Conservation (phyloP, 2,329 filamentous ascomycete genomes). For the Aspergillus tamarii region DNA sequence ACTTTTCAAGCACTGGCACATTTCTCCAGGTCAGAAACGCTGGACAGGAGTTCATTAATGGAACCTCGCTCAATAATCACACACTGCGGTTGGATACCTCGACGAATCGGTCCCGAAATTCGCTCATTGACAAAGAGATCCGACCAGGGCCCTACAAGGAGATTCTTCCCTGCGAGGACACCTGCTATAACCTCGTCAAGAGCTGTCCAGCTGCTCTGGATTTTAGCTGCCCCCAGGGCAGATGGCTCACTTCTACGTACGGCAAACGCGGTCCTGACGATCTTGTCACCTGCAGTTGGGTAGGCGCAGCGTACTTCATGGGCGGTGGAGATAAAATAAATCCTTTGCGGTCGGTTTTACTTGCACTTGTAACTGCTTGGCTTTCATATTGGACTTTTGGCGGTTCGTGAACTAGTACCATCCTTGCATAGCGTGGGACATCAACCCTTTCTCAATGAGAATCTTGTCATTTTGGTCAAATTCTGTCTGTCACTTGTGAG, state of each 20-base stretch:
- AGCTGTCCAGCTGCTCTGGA: constrained; percentile 77
- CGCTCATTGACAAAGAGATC: constrained; percentile 71
- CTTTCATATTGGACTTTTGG: constrained; percentile 18
- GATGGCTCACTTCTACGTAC: constrained; percentile 56
- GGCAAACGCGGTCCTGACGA: constrained; percentile 43
- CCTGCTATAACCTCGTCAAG: constrained; percentile 84
- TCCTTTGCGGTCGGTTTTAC: constrained; percentile 1
- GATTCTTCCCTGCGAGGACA: constrained; percentile 80
- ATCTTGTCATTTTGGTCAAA: background rate
- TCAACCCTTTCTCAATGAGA: background rate
- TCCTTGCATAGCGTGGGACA: background rate
- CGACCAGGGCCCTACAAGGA: constrained; percentile 91
- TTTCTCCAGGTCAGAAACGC: constrained; percentile 73
- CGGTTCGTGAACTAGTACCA: background rate
- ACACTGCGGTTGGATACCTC: constrained; percentile 41
- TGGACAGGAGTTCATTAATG: constrained; percentile 70
- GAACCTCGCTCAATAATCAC: constrained; percentile 54
- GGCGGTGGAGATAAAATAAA: constrained; percentile 24
- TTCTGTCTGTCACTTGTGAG: background rate
- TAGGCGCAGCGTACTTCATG: constrained; percentile 60
- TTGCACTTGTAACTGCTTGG: constrained; percentile 16
- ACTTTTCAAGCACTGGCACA: constrained; percentile 64
- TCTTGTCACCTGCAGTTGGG: constrained; percentile 62
- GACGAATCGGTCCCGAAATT: constrained; percentile 66
- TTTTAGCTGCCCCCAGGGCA: constrained; percentile 71